Evolutionary conservation across 2,329 filamentous ascomycete species (phyloP).

Genomic region (Bipolaris bicolor): DNA sequence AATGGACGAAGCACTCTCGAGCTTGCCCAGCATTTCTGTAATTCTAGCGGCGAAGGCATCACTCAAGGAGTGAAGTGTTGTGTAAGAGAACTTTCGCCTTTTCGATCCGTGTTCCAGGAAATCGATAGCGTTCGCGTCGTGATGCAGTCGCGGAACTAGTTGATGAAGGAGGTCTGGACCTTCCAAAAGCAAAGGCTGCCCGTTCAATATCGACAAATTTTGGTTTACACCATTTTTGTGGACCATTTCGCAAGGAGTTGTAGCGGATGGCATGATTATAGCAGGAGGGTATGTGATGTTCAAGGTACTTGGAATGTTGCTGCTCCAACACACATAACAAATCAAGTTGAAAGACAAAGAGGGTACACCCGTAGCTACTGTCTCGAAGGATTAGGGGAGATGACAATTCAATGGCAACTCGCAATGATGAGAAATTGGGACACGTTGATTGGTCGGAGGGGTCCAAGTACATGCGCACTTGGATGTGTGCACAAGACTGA

Average conservation of each 20-base stretch:
- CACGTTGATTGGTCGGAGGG: conserved; percentile 38
- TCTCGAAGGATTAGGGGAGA: conserved; percentile 1
- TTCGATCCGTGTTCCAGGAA: conserved; percentile 61
- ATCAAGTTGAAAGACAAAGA: neutral
- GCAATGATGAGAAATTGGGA: conserved; percentile 45
- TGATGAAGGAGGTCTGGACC: conserved; percentile 67
- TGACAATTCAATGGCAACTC: conserved; percentile 6
- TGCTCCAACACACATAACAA: neutral
- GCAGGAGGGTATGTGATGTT: neutral
- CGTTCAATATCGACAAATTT: conserved; percentile 59
- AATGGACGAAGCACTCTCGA: conserved; percentile 53
- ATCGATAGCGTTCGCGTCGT: conserved; percentile 63
- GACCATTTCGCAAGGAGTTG: conserved; percentile 32
- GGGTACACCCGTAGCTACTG: conserved; percentile 1
- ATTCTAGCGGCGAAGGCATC: conserved; percentile 58
- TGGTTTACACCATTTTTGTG: conserved; percentile 14
- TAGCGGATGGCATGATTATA: conserved; percentile 1
- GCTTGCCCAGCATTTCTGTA: conserved; percentile 22
- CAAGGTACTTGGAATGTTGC: neutral
- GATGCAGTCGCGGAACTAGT: conserved; percentile 60
- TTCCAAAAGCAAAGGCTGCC: conserved; percentile 56
- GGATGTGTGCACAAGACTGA: conserved; percentile 19
- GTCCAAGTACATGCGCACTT: conserved; percentile 25
- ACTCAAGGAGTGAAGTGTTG: conserved; percentile 65
- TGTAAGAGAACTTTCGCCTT: conserved; percentile 63